Base-by-base conservation (phyloP, 768 basidiomycete genomes). In the Lentinula detonsa region DNA sequence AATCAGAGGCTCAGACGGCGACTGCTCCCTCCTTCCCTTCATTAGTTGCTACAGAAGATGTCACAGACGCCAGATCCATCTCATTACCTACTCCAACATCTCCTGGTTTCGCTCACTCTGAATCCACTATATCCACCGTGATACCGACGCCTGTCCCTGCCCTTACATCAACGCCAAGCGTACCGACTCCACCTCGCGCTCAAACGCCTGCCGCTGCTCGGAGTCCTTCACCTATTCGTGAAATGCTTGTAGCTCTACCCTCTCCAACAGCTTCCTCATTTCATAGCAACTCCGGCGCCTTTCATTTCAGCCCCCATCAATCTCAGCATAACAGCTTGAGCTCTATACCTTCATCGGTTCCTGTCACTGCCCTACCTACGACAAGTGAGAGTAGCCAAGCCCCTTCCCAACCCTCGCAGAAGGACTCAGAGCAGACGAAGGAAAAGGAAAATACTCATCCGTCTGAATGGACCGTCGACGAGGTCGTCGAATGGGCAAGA, bases 401-500 rank as follows among this genome's bases (percentile, higher is more conserved):
- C n/a, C 16, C 55, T 2, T 37, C 51, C 13, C 46, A 59, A 34
- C 31, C 48, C 7, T 28, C 53, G 4, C 21, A 43, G 13, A 56
- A 56, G 10, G 21, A 39, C 9, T 3, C 5, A 10, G 42, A 16
- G 10, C 56, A 43, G 40, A 16, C 23, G 42, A 57, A 57, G 45
- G 56, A 45, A 16, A 57, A 57, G n/a, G 56, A 57, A 9, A 54
- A 73, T 34, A 69, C 68, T 0, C 78, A 81, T 65, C 82, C 91
- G 1, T 79, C 81, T 0, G 88, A 91, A 59, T 99, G 97, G 97
- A 79, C 74, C 0, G 85, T 98, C 0, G 90, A 91, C 0, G 88
- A 98, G 43, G 97, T 99, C 5, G 78, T 94, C 1, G 88, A 88
- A 0, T 99, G 97, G 97, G 74, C 93, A 31, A 85, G 82, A 69